Evolutionary conservation across 2,329 filamentous ascomycete species (phyloP).

Genomic region (Alternaria longipes): DNA sequence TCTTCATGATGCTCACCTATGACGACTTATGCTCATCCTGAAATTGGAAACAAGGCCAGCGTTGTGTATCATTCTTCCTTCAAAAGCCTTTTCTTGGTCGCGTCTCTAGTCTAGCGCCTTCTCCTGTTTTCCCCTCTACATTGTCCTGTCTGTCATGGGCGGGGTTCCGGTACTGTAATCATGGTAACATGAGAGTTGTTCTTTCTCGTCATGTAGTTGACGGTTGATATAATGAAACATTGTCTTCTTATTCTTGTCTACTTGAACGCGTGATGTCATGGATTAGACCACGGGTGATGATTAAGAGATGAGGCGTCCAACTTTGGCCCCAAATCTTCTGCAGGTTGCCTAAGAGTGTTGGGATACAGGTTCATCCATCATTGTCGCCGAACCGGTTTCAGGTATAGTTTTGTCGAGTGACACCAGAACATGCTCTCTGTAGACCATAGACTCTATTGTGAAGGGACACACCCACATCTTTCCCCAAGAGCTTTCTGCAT

Average conservation of each 20-base stretch:
- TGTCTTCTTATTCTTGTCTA: constrained; percentile 10
- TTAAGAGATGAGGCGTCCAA: background rate
- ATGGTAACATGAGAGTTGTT: constrained; percentile 28
- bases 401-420: background rate
- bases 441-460: background rate
- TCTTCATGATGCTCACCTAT: constrained; percentile 34
- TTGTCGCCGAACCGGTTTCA: constrained; percentile 9
- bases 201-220: constrained; percentile 27
- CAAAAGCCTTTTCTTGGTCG: constrained; percentile 36
- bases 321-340: background rate
- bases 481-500: background rate
- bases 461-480: background rate
- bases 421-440: background rate
- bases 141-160: constrained; percentile 26
- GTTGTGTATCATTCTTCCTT: constrained; percentile 36
- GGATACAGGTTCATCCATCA: constrained; percentile 3
- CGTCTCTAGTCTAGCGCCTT: constrained; percentile 34
- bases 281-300: too few species aligned
- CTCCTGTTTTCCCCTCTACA: constrained; percentile 25
- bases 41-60: constrained; percentile 39
- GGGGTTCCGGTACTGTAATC: constrained; percentile 24
- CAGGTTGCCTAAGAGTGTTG: constrained; percentile 2
- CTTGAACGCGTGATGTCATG: background rate
- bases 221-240: constrained; percentile 27
- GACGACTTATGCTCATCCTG: constrained; percentile 34